Evolutionary conservation across 768 basidiomycete species (phyloP).

Genomic region (Boletus speciosus): DNA sequence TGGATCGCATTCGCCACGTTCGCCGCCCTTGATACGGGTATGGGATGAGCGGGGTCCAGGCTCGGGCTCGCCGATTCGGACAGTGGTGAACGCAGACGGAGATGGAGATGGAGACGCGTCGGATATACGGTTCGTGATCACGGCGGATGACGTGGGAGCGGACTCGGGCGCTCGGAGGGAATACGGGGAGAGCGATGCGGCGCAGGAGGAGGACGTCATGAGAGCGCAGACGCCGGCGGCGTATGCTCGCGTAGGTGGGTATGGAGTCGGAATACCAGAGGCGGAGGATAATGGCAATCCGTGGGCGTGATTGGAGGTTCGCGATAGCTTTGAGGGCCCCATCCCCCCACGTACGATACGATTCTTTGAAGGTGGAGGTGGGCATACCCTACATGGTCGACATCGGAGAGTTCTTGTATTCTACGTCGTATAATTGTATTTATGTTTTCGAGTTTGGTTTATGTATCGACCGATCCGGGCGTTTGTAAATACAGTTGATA

Average conservation of each 20-base stretch:
- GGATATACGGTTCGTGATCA: slow-evolving; percentile 4
- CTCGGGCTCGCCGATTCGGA: background rate
- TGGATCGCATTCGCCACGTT: slow-evolving; percentile 13
- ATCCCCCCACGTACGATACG: background rate
- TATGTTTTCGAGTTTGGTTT: no score
- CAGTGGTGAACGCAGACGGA: background rate
- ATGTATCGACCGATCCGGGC: no score
- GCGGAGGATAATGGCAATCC: slow-evolving; percentile 24
- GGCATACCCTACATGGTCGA: no score
- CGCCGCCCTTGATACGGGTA: slow-evolving; percentile 22
- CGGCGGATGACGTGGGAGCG: background rate
- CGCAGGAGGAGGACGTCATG: slow-evolving; percentile 5
- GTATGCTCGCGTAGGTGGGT: slow-evolving; percentile 8
- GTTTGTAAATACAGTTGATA: no score
- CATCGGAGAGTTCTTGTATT: no score
- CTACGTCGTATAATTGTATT: no score
- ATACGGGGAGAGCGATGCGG: background rate
- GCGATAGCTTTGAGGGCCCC: no score
- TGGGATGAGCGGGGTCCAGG: slow-evolving; percentile 19
- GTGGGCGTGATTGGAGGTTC: slow-evolving; percentile 15
- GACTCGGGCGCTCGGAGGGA: no score
- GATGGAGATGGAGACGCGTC: background rate
- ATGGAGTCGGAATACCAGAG: slow-evolving; percentile 8
- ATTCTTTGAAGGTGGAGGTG: background rate
- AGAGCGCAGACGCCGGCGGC: slow-evolving; percentile 20